Evolutionary conservation across 2,329 filamentous ascomycete species (phyloP), one percentile per base, ranked within the genome.

Genomic region (Sordariomycetes sp.): DNA sequence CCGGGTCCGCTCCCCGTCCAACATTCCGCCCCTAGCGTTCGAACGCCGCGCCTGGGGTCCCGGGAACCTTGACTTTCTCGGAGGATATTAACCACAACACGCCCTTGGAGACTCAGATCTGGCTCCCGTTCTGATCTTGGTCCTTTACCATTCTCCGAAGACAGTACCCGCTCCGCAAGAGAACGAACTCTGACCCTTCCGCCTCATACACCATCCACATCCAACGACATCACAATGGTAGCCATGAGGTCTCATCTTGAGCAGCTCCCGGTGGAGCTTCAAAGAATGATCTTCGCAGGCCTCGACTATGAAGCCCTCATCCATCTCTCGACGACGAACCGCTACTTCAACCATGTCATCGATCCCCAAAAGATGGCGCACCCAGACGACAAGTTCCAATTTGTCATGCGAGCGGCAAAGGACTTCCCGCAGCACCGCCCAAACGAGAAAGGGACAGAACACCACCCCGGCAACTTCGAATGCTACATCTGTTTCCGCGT

Each of bases 251-350:
- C n/a, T n/a, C n/a, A n/a, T n/a, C n/a, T n/a, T n/a, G n/a, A n/a
- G n/a, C 46, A 48, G 12, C 48, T 63, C 8, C 57, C 59, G 1
- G 30, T 33, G 14, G 51, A 57, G 33, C 35, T 63, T 10, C 54
- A 55, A 25, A 40, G 41, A 3, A 51, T 56, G 21, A 45, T 63
- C 27, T 54, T 54, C 34, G 50, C 48, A 5, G 33, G 51, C 18
- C 42, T 63, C n/a, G 58, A 62, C 42, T 63, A 63, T 30, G 54
- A 60, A 39, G 49, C 57, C n/a, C 50, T 63, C 21, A 63, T 63
- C 29, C 48, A 54, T 34, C 45, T 63, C 6, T 63, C 58, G 2
- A 54, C 51, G 16, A 48, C 48, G 43, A 63, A 55, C 36, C 47
- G 49, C 21, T 48, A 53, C 39, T 56, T 61, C 37, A 42, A 59